These are phyloP conservation scores for Tolypocladium tundrense DNA, from an alignment of 2,329 filamentous ascomycete genomes.

Conservation along the genomic window DNA sequence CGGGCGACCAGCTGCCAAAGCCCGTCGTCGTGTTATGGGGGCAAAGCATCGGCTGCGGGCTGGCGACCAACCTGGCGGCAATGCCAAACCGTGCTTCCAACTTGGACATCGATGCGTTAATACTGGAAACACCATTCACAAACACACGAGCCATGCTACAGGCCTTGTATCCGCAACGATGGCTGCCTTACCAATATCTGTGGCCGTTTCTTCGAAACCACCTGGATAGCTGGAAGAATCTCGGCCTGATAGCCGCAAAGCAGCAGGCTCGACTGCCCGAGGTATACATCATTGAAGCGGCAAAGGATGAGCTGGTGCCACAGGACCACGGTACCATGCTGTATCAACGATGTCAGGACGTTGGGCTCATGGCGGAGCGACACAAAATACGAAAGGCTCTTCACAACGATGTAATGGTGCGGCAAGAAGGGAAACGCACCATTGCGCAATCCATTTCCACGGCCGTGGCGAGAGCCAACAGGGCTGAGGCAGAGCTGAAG, in stretches of 20 bases:
- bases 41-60: conserved; percentile 65
- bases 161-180: conserved; percentile 66
- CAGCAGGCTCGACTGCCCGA: conserved; percentile 17
- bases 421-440: conserved; percentile 30
- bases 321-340: conserved; percentile 36
- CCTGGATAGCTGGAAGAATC: conserved; percentile 42
- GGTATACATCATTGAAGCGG: conserved; percentile 44
- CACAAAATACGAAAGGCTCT: conserved; percentile 36
- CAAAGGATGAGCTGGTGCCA: conserved; percentile 49
- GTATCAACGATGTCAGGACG: conserved; percentile 33
- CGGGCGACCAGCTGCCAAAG: conserved; percentile 8
- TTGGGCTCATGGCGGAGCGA: conserved; percentile 35
- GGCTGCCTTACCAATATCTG: conserved; percentile 68
- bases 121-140: conserved; percentile 69
- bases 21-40: conserved; percentile 57
- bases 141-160: conserved; percentile 61
- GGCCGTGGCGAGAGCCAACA: conserved; percentile 8
- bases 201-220: conserved; percentile 63
- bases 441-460: conserved; percentile 31
- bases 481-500: neutral
- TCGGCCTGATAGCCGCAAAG: conserved; percentile 29
- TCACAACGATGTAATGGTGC: conserved; percentile 46
- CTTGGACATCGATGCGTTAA: conserved; percentile 35
- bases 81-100: conserved; percentile 21
- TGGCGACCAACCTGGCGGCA: conserved; percentile 52